Evolutionary conservation across 2,329 filamentous ascomycete genomes (phyloP).

Genomic region (Fusarium pseudoanthophilum): DNA sequence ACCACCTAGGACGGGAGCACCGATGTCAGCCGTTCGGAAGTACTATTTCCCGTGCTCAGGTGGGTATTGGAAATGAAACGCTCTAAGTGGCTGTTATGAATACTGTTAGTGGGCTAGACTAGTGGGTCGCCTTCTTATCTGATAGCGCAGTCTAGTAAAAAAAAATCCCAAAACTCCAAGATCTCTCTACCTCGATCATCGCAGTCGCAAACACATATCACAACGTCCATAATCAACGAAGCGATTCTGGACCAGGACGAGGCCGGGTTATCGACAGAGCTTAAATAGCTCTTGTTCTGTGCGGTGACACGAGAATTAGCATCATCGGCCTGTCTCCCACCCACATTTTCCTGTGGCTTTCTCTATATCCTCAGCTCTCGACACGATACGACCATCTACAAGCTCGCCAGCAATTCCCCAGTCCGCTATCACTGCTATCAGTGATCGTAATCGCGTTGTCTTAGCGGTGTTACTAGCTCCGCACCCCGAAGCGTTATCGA

Average conservation of each 20-base stretch:
- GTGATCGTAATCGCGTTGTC: neutral
- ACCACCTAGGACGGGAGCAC: too few relatives aligned
- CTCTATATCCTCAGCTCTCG: neutral
- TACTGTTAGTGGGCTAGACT: neutral
- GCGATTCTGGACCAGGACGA: neutral
- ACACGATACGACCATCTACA: neutral
- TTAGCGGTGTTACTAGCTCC: too few relatives aligned
- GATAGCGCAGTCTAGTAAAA: neutral
- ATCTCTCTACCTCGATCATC: neutral
- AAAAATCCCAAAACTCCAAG: neutral
- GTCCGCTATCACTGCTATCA: too few relatives aligned
- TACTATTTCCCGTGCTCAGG: constrained; percentile 4
- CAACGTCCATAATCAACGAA: neutral
- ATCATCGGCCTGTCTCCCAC: neutral
- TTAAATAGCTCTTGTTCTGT: neutral
- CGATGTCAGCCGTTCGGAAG: constrained; percentile 17
- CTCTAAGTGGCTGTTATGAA: constrained; percentile 12
- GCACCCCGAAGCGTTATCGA: neutral
- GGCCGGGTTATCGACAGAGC: neutral
- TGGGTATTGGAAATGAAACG: constrained; percentile 11
- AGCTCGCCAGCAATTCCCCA: neutral
- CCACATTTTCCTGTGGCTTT: neutral
- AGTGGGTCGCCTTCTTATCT: neutral
- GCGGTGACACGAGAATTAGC: neutral
- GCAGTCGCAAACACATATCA: neutral